Evolutionary conservation across 2,329 filamentous ascomycete species (phyloP).

Genomic region (Aspergillus intermedius): DNA sequence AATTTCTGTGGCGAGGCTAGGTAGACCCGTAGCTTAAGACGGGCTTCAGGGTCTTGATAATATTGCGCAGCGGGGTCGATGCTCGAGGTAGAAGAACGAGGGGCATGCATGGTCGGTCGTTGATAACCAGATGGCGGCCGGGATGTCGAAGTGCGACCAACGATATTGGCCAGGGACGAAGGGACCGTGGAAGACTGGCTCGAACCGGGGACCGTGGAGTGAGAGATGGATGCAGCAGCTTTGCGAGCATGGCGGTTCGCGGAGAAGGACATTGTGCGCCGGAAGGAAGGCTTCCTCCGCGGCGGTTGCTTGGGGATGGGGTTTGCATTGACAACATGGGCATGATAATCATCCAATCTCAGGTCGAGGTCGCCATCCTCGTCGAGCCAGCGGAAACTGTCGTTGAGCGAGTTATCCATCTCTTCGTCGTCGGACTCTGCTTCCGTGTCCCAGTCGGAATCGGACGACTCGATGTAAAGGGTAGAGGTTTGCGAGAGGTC

Average conservation of each 20-base stretch:
- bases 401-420: slow-evolving; percentile 53
- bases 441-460: slow-evolving; percentile 24
- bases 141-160: slow-evolving; percentile 30
- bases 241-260: slow-evolving; percentile 56
- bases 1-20: slow-evolving; percentile 89
- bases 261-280: slow-evolving; percentile 65
- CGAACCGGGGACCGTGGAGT: slow-evolving; percentile 19
- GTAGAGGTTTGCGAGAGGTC: slow-evolving; percentile 15
- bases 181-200: slow-evolving; percentile 40
- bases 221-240: slow-evolving; percentile 36
- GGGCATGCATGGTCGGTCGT: slow-evolving; percentile 52
- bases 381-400: slow-evolving; percentile 68
- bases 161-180: slow-evolving; percentile 20
- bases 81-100: slow-evolving; percentile 45
- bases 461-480: slow-evolving; percentile 19
- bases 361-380: slow-evolving; percentile 67
- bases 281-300: slow-evolving; percentile 53
- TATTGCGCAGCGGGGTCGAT: slow-evolving; percentile 70
- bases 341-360: slow-evolving; percentile 63
- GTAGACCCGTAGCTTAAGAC: slow-evolving; percentile 77
- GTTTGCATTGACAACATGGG: slow-evolving; percentile 50
- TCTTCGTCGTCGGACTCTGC: slow-evolving; percentile 33
- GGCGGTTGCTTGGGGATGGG: slow-evolving; percentile 15
- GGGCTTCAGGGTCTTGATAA: slow-evolving; percentile 84
- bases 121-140: slow-evolving; percentile 30